phyloP scores from a whole-genome alignment of 768 basidiomycete species.

The Panellus pusillus region DNA sequence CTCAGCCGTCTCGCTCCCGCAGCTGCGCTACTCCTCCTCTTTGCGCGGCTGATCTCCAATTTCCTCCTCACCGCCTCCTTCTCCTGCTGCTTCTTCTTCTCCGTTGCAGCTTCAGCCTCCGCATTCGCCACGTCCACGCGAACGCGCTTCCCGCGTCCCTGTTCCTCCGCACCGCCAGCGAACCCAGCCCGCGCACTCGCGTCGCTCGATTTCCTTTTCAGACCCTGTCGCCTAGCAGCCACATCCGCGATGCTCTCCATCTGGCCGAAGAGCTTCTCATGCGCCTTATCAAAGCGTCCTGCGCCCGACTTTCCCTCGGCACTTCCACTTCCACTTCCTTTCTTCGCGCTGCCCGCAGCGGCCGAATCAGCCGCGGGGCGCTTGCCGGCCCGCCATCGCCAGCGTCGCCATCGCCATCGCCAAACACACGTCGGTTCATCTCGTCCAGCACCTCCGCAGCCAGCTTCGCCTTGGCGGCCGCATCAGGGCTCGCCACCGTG shows the following conservation, averaged over 20 bases:
- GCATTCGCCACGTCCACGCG: slow-evolving; percentile 38
- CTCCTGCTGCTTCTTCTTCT: slow-evolving; percentile 45
- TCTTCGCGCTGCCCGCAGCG: slow-evolving; percentile 33
- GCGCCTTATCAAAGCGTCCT: slow-evolving; percentile 51
- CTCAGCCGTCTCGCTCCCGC: slow-evolving; percentile 28
- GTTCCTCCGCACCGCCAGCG: slow-evolving; percentile 32
- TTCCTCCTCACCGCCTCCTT: slow-evolving; percentile 61
- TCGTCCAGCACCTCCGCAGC: slow-evolving; percentile 76
- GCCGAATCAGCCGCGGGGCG: slow-evolving; percentile 19
- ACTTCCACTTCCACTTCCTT: slow-evolving; percentile 28
- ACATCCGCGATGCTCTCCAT: slow-evolving; percentile 73
- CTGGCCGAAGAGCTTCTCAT: slow-evolving; percentile 65
- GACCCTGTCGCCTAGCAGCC: slow-evolving; percentile 32
- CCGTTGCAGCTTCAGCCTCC: slow-evolving; percentile 33
- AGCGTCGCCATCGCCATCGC: slow-evolving; percentile 53
- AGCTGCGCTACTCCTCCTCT: slow-evolving; percentile 68
- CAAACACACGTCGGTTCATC: slow-evolving; percentile 72
- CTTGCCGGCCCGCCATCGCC: slow-evolving; percentile 23
- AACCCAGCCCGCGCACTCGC: slow-evolving; percentile 26
- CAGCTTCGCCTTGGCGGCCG: slow-evolving; percentile 32
- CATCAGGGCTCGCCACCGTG: slow-evolving; percentile 7
- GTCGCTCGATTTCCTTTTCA: slow-evolving; percentile 54
- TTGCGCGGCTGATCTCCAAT: slow-evolving; percentile 65
- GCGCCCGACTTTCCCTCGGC: slow-evolving; percentile 32
- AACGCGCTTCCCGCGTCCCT: slow-evolving; percentile 31